Base-by-base conservation (phyloP, 2,329 filamentous ascomycete genomes). In the Beauveria sp. region DNA sequence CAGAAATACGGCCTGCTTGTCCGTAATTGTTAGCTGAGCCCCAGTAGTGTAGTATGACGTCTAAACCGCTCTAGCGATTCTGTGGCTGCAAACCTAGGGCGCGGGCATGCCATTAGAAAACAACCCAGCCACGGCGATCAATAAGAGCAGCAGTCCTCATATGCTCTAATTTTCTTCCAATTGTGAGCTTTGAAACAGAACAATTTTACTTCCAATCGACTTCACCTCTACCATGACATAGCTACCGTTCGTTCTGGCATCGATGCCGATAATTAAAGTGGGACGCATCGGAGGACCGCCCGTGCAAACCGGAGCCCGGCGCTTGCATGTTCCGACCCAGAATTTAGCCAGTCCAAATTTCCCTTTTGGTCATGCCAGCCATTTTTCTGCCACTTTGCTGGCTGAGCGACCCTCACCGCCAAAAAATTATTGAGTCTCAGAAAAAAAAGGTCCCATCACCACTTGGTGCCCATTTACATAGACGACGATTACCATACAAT, bases 261-360 rank as follows among this genome's bases (percentile, higher is more conserved):
- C 28, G 58, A 61, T 43, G 28, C 53, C 47, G 52, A 62, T 51
- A 34, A 49, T 49, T 59, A 54, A 63, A 61, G 64, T 63, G 64
- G 64, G 67, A 65, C 55, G 46, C 62, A 64, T 62, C 43, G 61
- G 64, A 61, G 62, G 49, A 56, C 62, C 53, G 43, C 52, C 65
- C 61, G 61, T 61, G 55, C 57, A 65, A 51, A 24, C 66, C 70
- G 70, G 69, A 66, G 63, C 63, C 63, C 70, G 72, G 71, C 69
- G 66, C 66, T 67, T 71, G 68, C 71, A 71, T 71, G 69, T 70
- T 72, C 72, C 72, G 72, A 45, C 57, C 55, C 46, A 50, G 57
- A 34, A 52, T 45, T 59, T 20, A 45, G 46, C 47, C 56, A 43
- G 22, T 26, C 38, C 49, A 47, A 49, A 47, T 40, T 49, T 28